Evolutionary conservation across 805 yeast species (phyloP), one percentile per base, ranked within the genome.

Genomic region (Isabelozyma rhagii): DNA sequence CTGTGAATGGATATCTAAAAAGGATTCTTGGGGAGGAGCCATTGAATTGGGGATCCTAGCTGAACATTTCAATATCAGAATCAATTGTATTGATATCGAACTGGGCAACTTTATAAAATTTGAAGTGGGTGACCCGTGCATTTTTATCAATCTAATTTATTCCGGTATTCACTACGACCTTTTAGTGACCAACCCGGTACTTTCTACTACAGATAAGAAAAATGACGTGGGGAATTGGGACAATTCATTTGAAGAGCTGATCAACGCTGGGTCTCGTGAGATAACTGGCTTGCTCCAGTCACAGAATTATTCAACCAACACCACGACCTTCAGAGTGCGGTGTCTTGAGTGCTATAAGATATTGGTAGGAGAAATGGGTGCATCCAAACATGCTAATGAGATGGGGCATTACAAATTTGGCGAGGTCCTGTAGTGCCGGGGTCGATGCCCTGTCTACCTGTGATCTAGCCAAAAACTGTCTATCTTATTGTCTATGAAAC

Each of bases 1-100:
- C 59, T 66, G 78, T 34, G 53, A 66, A 6, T 87, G 94, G 93
- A 87, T 87, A 18, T 55, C 61, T 43, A 68, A 75, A 49, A 76
- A 75, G 15, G 81, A 75, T 36, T 77, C 86, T 14, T 87, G 94
- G 96, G 96, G 96, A 29, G 96, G 96, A 6, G 93, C 89, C 2
- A 86, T 87, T 44, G 96, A 87, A 60, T 66, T 87, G 43, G 81
- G 83, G 8, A 84, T 87, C 6, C 61, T 87, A 28, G 75, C 88
- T 1, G 71, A 75, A 34, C 72, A 75, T 52, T 71, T 84, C 40
- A 69, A 71, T 5, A 64, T 84, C 5, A 71, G 78, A 3, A 82
- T 87, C 41, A 70, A 76, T 47, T 82, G 89, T 9, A 61, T 85
- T 28, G 94, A 87, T 58, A 81, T 87, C 21, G 85, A 82, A 55